Conservation (phyloP, 768 basidiomycete genomes). For the Obba rivulosa region DNA sequence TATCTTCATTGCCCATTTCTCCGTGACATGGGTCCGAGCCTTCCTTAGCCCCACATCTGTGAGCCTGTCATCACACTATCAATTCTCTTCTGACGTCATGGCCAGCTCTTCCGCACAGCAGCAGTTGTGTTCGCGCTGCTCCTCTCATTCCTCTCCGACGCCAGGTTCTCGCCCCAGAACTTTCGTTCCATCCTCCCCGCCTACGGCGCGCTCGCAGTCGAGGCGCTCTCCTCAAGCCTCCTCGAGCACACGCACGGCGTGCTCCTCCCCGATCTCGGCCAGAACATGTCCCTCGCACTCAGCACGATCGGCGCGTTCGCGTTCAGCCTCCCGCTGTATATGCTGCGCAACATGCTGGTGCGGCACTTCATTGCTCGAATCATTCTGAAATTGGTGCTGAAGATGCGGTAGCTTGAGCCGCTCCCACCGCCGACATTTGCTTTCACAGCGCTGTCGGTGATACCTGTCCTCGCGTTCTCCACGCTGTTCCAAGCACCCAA, state of each 20-base stretch:
- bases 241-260: slow-evolving; percentile 58
- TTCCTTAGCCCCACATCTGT: slow-evolving; percentile 46
- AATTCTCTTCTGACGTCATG: too few species aligned
- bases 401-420: neutral
- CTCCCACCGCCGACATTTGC: slow-evolving; percentile 32
- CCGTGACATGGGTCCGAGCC: slow-evolving; percentile 58
- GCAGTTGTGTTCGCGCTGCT: slow-evolving; percentile 43
- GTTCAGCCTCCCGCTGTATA: slow-evolving; percentile 60
- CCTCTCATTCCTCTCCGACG: slow-evolving; percentile 56
- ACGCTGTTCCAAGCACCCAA: slow-evolving; percentile 57
- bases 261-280: slow-evolving; percentile 53
- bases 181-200: slow-evolving; percentile 49
- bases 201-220: slow-evolving; percentile 58
- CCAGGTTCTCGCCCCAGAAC: slow-evolving; percentile 34
- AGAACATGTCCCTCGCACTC: slow-evolving; percentile 49
- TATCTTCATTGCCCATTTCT: slow-evolving; percentile 64
- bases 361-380: neutral
- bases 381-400: neutral
- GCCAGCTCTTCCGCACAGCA: slow-evolving; percentile 47
- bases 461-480: slow-evolving; percentile 60
- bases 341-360: slow-evolving; percentile 55
- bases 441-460: slow-evolving; percentile 48
- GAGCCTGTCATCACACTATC: slow-evolving; percentile 15
- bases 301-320: slow-evolving; percentile 58
- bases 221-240: slow-evolving; percentile 55